These are phyloP conservation scores for Blumeria hordei DNA, from an alignment of 2,329 filamentous ascomycete genomes.

Conservation along the genomic window DNA sequence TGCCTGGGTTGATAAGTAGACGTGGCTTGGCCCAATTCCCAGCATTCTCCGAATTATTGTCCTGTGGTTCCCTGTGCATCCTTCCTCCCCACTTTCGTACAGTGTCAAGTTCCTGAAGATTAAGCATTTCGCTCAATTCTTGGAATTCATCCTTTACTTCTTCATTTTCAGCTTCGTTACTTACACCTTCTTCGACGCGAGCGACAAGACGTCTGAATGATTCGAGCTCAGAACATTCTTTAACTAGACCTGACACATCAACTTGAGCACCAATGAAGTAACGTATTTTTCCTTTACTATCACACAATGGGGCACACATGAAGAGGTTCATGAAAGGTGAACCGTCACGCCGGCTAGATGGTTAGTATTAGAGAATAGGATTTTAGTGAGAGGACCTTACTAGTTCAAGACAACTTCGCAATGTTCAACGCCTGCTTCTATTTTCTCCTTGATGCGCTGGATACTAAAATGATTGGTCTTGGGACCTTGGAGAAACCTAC, in stretches of 20 bases:
- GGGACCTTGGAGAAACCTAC: slow-evolving; percentile 55
- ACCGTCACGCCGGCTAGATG: slow-evolving; percentile 32
- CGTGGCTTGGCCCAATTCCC: slow-evolving; percentile 19
- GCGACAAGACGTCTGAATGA: slow-evolving; percentile 25
- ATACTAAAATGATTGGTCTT: slow-evolving; percentile 41
- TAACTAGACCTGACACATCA: slow-evolving; percentile 36
- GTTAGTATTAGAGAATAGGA: neutral
- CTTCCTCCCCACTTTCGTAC: slow-evolving; percentile 37
- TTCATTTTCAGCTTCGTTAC: slow-evolving; percentile 3
- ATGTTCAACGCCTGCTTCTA: slow-evolving; percentile 39
- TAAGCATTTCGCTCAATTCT: slow-evolving; percentile 28
- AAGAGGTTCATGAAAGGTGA: slow-evolving; percentile 44
- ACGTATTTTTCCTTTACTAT: slow-evolving; percentile 33
- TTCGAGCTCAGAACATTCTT: slow-evolving; percentile 34
- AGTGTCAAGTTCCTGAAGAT: slow-evolving; percentile 37
- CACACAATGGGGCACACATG: slow-evolving; percentile 37
- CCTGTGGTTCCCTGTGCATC: slow-evolving; percentile 28
- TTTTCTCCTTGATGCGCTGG: slow-evolving; percentile 33
- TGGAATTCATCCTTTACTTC: neutral
- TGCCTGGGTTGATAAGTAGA: slow-evolving; percentile 18
- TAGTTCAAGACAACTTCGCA: slow-evolving; percentile 57
- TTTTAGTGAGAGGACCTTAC: slow-evolving; percentile 17
- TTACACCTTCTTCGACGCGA: slow-evolving; percentile 10
- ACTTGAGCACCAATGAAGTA: slow-evolving; percentile 45
- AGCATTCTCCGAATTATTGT: slow-evolving; percentile 19